Evolutionary conservation across 202 grass and related monocot species (phyloP), one percentile per base, ranked within the genome.

Genomic region (Tripidium arundinaceum): DNA sequence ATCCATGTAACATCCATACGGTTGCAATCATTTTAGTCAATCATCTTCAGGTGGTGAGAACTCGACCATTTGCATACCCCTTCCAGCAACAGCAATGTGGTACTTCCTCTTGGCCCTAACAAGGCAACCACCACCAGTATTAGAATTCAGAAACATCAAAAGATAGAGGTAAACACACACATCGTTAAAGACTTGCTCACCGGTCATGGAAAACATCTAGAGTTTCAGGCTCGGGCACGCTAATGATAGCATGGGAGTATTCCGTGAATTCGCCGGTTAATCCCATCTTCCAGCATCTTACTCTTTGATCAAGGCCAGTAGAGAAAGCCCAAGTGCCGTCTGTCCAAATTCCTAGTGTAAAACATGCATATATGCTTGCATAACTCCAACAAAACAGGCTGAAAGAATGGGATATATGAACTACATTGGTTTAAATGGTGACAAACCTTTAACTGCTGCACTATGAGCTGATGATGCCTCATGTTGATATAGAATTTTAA

Each of bases 31-130:
- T 55, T 34, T 37, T 76, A 16, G 16, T 27, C 3, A 37, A 57
- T 50, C 68, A 14, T 62, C 62, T 61, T 75, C 16, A 25, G 68
- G 69, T 2, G 72, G 61, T 12, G 47, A 84, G 79, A 94, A 98
- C 5, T 93, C 92, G 9, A 98, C 84, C 86, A 94, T 93, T 63
- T 98, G 95, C 84, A 98, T 87, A 13, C 92, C 94, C 83, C 92
- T 94, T 67, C 88, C 92, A n/a, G 88, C 90, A 28, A 98, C 87
- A 14, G 88, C 92, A 70, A 98, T 86, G 40, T 70, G 79, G 79
- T 98, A 98, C 45, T 72, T 89, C 45, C 38, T 75, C 60, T 52
- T 73, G 52, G n/a, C 63, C 15, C 90, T 93, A 77, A 62, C 21
- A 85, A 79, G 83, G 69, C 52, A 57, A 57, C 4, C 82, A 50